A percentile compares a stretch with the other conserved stretches of the same genome.
Evolutionary conservation across 495 filamentous ascomycete genomes (phyloP).

Genomic region (Pyrenula aspistea): DNA sequence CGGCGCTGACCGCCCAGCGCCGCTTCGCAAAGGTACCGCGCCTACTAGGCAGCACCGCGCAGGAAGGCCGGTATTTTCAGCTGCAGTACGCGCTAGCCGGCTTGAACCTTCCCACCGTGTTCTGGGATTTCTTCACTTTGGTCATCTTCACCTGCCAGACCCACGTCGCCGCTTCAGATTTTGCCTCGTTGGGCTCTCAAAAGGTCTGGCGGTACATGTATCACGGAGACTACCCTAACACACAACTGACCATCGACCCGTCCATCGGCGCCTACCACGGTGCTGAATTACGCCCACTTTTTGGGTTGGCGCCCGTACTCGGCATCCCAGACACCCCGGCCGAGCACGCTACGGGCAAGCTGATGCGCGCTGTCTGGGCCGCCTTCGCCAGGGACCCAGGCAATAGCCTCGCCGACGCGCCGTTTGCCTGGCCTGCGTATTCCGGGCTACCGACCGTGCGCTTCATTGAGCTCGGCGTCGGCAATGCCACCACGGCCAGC

Average conservation of each 20-base stretch:
- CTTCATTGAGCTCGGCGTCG: background rate
- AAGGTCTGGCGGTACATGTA: slow-evolving; percentile 41
- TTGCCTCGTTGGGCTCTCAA: slow-evolving; percentile 11
- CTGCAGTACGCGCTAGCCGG: slow-evolving; percentile 14
- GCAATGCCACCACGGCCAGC: background rate
- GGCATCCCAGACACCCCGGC: slow-evolving; percentile 17
- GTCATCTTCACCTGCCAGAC: slow-evolving; percentile 33
- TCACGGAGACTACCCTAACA: slow-evolving; percentile 34
- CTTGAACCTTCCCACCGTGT: slow-evolving; percentile 10
- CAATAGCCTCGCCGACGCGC: slow-evolving; percentile 8
- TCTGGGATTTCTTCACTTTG: slow-evolving; percentile 29
- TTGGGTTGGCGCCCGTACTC: slow-evolving; percentile 25
- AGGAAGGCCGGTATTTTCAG: slow-evolving; percentile 31
- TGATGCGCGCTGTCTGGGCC: slow-evolving; percentile 28
- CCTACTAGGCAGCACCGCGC: slow-evolving; percentile 30
- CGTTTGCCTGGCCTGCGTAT: slow-evolving; percentile 28
- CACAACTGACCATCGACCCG: slow-evolving; percentile 15
- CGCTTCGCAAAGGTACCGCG: slow-evolving; percentile 25
- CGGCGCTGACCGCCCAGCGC: slow-evolving; percentile 15
- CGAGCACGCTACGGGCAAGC: slow-evolving; percentile 19
- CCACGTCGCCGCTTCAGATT: slow-evolving; percentile 18
- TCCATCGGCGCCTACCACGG: slow-evolving; percentile 32
- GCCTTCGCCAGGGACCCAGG: slow-evolving; percentile 14
- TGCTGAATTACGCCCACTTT: slow-evolving; percentile 29
- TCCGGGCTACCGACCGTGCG: background rate